Percentiles rank a stretch among this genome's conserved stretches.
These are phyloP conservation scores for Pyrenula massariospora DNA, from an alignment of 495 filamentous ascomycete species.

Conservation along the genomic window DNA sequence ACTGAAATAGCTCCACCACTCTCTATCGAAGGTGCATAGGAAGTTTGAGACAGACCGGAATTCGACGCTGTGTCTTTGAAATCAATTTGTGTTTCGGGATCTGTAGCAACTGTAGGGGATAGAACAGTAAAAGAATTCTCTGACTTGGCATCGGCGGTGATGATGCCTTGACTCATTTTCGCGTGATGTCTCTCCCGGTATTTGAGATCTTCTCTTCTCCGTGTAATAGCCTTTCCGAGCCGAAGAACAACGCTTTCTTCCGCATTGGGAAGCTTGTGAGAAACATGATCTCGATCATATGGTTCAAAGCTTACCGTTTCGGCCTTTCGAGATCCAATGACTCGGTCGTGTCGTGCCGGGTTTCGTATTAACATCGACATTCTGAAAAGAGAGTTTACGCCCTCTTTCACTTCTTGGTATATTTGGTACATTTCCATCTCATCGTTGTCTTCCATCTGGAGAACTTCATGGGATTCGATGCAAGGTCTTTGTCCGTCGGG, in stretches of 20 bases:
- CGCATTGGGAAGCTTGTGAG: slow-evolving; percentile 3
- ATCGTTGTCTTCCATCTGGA: neutral
- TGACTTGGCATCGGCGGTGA: neutral
- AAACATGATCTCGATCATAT: slow-evolving; percentile 2
- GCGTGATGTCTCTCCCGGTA: slow-evolving; percentile 10
- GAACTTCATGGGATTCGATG: neutral
- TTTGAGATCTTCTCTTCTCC: slow-evolving; percentile 5
- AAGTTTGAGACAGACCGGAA: neutral
- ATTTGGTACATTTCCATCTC: slow-evolving; percentile 2
- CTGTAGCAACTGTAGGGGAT: neutral
- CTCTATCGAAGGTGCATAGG: neutral
- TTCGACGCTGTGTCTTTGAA: neutral
- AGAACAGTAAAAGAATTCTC: neutral
- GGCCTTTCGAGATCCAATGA: neutral
- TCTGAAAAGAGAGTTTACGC: slow-evolving; percentile 12
- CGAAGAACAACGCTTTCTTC: neutral
- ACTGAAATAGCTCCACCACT: neutral
- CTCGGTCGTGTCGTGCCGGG: slow-evolving; percentile 13
- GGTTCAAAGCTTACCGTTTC: slow-evolving; percentile 5
- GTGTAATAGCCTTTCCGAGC: slow-evolving; percentile 9
- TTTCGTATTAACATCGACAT: slow-evolving; percentile 14
- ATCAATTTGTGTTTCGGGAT: neutral
- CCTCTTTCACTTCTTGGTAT: neutral
- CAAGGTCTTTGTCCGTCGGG: neutral
- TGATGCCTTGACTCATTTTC: slow-evolving; percentile 7